These are phyloP conservation scores for Lasiosphaeris hirsuta DNA, from an alignment of 495 filamentous ascomycete species.

Conservation along the genomic window DNA sequence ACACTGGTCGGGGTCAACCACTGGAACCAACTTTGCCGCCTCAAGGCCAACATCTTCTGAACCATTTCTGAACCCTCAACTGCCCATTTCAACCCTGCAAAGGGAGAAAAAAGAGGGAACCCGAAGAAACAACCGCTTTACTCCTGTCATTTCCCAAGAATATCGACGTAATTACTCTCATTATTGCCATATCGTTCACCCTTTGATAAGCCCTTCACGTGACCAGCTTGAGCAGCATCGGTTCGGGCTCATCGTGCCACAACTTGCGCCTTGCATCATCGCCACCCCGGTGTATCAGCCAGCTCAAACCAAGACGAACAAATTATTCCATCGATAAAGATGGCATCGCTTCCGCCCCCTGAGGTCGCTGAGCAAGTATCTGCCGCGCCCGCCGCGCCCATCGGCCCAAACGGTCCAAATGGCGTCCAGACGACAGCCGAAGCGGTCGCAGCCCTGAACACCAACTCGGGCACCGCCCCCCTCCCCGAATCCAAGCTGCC, in stretches of 20 bases:
- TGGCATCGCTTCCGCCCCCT: slow-evolving; percentile 22
- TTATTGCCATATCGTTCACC: too few species aligned
- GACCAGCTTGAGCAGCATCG: not conserved
- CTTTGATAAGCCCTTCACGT: not conserved
- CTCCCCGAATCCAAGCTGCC: slow-evolving; percentile 46
- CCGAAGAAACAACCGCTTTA: too few species aligned
- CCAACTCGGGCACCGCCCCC: not conserved
- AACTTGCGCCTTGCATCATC: slow-evolving; percentile 5
- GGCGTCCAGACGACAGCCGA: slow-evolving; percentile 9
- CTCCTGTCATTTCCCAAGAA: too few species aligned
- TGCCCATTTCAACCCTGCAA: too few species aligned
- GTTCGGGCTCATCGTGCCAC: not conserved
- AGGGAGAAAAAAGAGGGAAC: too few species aligned
- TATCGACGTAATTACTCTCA: too few species aligned
- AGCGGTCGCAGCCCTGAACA: not conserved
- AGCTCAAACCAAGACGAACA: not conserved
- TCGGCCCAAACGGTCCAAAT: slow-evolving; percentile 4
- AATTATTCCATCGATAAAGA: slow-evolving; percentile 4
- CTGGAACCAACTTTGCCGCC: too few species aligned
- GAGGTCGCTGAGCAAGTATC: slow-evolving; percentile 16
- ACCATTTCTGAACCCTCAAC: too few species aligned
- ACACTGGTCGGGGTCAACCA: too few species aligned
- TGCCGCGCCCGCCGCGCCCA: not conserved
- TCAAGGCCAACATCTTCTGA: too few species aligned
- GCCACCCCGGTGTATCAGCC: not conserved